A percentile compares a stretch with the other conserved stretches of the same genome.
These are phyloP conservation scores for Tetracladium maxilliforme DNA, from an alignment of 2,329 filamentous ascomycete species.

Conservation along the genomic window DNA sequence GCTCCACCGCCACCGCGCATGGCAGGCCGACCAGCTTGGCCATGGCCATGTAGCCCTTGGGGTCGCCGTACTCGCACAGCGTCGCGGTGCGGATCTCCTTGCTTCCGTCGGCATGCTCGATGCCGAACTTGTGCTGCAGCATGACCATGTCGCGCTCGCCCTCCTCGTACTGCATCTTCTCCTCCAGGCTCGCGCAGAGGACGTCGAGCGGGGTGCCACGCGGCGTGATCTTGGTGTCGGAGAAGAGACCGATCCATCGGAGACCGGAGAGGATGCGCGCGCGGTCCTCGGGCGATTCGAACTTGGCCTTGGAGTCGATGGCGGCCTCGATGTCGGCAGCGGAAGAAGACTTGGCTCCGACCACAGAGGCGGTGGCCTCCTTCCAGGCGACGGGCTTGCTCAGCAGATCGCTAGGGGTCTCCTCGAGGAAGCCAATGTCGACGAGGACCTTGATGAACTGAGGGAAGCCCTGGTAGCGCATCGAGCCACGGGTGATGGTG, in stretches of 20 bases:
- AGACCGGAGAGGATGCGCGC: slow-evolving; percentile 56
- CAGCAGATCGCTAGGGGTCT: slow-evolving; percentile 50
- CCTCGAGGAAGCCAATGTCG: slow-evolving; percentile 76
- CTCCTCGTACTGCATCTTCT: slow-evolving; percentile 80
- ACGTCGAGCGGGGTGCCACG: slow-evolving; percentile 74
- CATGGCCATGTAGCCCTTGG: slow-evolving; percentile 70
- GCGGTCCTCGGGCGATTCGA: slow-evolving; percentile 53
- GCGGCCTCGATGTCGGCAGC: slow-evolving; percentile 59
- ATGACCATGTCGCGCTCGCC: slow-evolving; percentile 76
- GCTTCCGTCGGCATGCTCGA: slow-evolving; percentile 67
- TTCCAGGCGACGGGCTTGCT: slow-evolving; percentile 63
- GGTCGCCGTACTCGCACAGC: slow-evolving; percentile 68
- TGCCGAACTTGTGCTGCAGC: slow-evolving; percentile 71
- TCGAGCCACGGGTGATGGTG: slow-evolving; percentile 71
- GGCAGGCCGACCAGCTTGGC: slow-evolving; percentile 68
- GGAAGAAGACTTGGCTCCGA: slow-evolving; percentile 50
- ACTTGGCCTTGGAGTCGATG: slow-evolving; percentile 62
- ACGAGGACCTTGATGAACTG: slow-evolving; percentile 80
- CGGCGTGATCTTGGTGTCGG: slow-evolving; percentile 52
- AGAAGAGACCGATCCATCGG: slow-evolving; percentile 58
- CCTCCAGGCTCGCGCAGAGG: slow-evolving; percentile 76
- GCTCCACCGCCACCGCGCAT: slow-evolving; percentile 60
- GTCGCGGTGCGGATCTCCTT: slow-evolving; percentile 69
- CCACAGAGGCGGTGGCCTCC: slow-evolving; percentile 65
- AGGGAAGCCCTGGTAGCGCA: slow-evolving; percentile 81